Conservation (phyloP, 1,284 basidiomycete species). For the Puccinia coronata region DNA sequence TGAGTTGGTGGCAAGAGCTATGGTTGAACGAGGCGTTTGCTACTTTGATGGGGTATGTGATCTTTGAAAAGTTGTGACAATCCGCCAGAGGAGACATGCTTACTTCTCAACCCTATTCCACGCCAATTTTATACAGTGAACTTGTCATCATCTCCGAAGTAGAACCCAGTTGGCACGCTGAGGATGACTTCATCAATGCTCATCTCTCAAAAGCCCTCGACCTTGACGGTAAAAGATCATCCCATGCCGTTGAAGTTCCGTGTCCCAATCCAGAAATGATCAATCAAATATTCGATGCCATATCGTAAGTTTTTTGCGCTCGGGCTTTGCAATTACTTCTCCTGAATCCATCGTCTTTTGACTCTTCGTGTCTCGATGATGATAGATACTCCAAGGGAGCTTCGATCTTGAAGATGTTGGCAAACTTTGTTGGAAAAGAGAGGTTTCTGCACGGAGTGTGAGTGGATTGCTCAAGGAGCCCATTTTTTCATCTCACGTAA, state of each 20-base stretch:
- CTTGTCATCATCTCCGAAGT: slow-evolving; percentile 52
- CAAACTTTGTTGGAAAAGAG: slow-evolving; percentile 83
- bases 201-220: slow-evolving; percentile 68
- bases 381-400: slow-evolving; percentile 55
- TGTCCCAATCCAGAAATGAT: slow-evolving; percentile 84
- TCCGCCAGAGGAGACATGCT: not conserved
- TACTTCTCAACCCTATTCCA: not conserved
- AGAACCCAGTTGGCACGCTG: slow-evolving; percentile 64
- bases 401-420: slow-evolving; percentile 86
- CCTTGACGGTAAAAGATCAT: slow-evolving; percentile 85
- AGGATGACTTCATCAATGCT: slow-evolving; percentile 63
- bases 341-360: slow-evolving; percentile 65
- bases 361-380: not conserved
- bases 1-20: slow-evolving; percentile 53
- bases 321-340: slow-evolving; percentile 63
- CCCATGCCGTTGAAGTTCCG: slow-evolving; percentile 91
- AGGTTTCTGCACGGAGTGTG: slow-evolving; percentile 61
- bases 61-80: not conserved
- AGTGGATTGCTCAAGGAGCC: not conserved
- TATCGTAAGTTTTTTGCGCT: slow-evolving; percentile 60
- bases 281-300: slow-evolving; percentile 80
- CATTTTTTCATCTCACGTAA: not conserved
- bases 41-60: slow-evolving; percentile 70
- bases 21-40: slow-evolving; percentile 76
- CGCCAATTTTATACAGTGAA: slow-evolving; percentile 30